Percentiles rank a stretch among this genome's conserved stretches.
Conservation (phyloP, 225 moss, liverwort and hornwort species). For the Lunularia cruciata region DNA sequence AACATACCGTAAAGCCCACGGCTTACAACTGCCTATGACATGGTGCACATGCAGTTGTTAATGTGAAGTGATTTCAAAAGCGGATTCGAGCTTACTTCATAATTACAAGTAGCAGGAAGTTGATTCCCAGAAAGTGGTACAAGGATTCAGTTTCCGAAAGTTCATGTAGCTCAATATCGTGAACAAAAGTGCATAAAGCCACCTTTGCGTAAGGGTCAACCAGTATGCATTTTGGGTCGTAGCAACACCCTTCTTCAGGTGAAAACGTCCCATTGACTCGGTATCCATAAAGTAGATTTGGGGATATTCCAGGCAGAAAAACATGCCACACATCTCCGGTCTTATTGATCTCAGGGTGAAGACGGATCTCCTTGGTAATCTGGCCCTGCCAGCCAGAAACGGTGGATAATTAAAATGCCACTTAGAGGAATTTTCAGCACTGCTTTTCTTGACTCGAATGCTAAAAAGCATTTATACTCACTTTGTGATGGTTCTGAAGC, state of each 20-base stretch:
- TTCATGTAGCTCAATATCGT: no score
- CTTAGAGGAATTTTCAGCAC: no score
- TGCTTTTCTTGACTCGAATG: no score
- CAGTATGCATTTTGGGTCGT: constrained; percentile 56
- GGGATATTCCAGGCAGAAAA: constrained; percentile 61
- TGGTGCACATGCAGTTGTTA: no score
- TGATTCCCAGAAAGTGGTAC: neutral
- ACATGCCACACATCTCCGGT: constrained; percentile 91
- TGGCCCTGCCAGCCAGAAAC: constrained; percentile 48
- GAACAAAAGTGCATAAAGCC: constrained; percentile 22
- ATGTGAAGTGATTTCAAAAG: no score
- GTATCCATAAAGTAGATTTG: constrained; percentile 78
- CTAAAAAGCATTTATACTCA: no score
- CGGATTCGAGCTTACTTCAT: no score
- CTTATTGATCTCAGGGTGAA: constrained; percentile 66
- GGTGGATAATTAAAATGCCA: no score
- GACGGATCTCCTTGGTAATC: constrained; percentile 58
- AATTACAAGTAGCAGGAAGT: neutral
- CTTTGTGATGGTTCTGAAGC: no score
- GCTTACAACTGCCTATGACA: constrained; percentile 81
- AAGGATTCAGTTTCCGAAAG: neutral
- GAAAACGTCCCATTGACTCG: constrained; percentile 64
- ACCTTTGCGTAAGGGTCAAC: constrained; percentile 95
- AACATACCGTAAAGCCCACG: constrained; percentile 69
- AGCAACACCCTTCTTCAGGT: constrained; percentile 73